Conservation (phyloP, 352 stramenopile genomes). For the Phytophthora lateralis region DNA sequence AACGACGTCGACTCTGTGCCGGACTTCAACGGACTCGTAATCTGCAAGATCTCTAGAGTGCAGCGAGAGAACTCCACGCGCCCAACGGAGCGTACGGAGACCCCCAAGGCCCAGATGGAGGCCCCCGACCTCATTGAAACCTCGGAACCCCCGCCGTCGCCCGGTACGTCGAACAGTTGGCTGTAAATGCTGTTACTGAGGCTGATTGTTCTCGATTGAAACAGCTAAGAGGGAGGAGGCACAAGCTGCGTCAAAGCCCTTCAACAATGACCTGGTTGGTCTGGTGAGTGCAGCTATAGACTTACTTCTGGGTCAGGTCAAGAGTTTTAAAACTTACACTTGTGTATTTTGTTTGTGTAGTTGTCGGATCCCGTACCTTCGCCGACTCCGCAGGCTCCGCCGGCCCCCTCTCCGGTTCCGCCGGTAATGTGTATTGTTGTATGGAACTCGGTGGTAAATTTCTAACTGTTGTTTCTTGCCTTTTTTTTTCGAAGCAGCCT, state of each 20-base stretch:
- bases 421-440: constrained; percentile 29
- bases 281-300: constrained; percentile 45
- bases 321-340: constrained; percentile 3
- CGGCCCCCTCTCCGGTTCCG: constrained; percentile 44
- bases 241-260: constrained; percentile 51
- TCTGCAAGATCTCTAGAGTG: constrained; percentile 83
- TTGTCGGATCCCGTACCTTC: constrained; percentile 65
- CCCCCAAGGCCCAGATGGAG: constrained; percentile 33
- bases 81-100: constrained; percentile 42
- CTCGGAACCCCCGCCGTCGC: constrained; percentile 38
- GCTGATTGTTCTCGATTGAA: not conserved
- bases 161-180: constrained; percentile 17
- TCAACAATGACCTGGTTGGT: constrained; percentile 84
- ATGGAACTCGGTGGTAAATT: not conserved
- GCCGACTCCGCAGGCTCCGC: constrained; percentile 37
- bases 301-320: not conserved
- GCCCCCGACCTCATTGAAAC: constrained; percentile 82
- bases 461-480: not conserved
- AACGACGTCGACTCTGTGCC: constrained; percentile 75
- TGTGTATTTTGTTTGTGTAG: constrained; percentile 29
- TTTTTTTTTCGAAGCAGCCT: constrained; percentile 18
- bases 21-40: constrained; percentile 79
- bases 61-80: constrained; percentile 53
- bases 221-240: constrained; percentile 65
- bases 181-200: not conserved